phyloP scores from a whole-genome alignment of 2,329 filamentous ascomycete genomes.

The Hawksworthiomyces lignivorus region DNA sequence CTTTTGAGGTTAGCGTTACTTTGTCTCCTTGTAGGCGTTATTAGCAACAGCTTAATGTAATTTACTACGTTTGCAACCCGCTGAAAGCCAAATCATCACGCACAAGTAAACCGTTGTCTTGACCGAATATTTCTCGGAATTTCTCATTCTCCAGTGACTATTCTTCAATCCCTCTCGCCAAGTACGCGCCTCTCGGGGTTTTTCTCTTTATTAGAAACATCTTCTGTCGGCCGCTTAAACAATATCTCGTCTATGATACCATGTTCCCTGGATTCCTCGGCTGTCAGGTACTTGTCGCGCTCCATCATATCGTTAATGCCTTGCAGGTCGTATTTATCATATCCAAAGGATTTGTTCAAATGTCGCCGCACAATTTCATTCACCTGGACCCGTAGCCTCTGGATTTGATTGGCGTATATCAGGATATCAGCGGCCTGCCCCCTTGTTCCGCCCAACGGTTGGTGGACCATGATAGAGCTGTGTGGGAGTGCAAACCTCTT shows the following conservation, averaged over 20 bases:
- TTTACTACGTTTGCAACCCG: too few species aligned
- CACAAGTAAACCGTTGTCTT: too few species aligned
- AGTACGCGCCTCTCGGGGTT: background rate
- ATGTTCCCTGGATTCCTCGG: slow-evolving; percentile 78
- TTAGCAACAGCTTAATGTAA: too few species aligned
- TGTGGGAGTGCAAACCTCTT: slow-evolving; percentile 89
- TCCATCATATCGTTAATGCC: slow-evolving; percentile 96
- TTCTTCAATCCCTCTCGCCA: too few species aligned
- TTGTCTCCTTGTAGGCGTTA: too few species aligned
- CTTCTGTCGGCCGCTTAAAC: slow-evolving; percentile 44
- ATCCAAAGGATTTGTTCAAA: slow-evolving; percentile 66
- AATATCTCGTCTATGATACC: slow-evolving; percentile 91
- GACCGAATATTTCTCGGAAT: too few species aligned
- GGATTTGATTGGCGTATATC: slow-evolving; percentile 95
- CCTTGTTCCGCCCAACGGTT: slow-evolving; percentile 69
- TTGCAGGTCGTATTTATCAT: slow-evolving; percentile 70
- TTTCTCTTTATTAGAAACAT: background rate
- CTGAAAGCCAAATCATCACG: too few species aligned
- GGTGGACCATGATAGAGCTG: slow-evolving; percentile 93
- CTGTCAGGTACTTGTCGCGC: slow-evolving; percentile 87
- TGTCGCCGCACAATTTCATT: slow-evolving; percentile 87
- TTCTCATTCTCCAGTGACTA: too few species aligned
- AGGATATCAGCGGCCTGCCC: slow-evolving; percentile 74
- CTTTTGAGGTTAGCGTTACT: too few species aligned
- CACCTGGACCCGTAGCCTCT: slow-evolving; percentile 74